These are phyloP conservation scores for Escovopsis weberi DNA, from an alignment of 2,329 filamentous ascomycete species.

Conservation along the genomic window DNA sequence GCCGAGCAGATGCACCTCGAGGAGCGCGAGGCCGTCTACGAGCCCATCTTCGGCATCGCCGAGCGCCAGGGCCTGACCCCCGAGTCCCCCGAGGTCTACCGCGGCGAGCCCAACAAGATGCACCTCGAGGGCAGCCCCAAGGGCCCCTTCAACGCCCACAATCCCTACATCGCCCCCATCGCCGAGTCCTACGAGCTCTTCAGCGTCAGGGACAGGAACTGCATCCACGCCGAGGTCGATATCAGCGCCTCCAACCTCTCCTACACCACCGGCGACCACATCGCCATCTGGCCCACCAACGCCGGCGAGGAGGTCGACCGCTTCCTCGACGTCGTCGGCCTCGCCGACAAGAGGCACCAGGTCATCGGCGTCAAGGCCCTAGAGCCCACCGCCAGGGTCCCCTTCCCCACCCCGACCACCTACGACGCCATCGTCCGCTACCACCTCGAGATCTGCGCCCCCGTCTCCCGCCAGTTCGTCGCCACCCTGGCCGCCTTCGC, in stretches of 20 bases:
- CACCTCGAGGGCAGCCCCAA: slow-evolving; percentile 75
- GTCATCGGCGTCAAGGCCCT: slow-evolving; percentile 84
- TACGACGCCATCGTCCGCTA: slow-evolving; percentile 89
- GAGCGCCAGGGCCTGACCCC: slow-evolving; percentile 60
- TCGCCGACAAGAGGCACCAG: slow-evolving; percentile 60
- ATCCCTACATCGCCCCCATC: slow-evolving; percentile 92
- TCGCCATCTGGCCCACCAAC: slow-evolving; percentile 95
- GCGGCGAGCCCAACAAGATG: slow-evolving; percentile 92
- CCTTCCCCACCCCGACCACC: slow-evolving; percentile 92
- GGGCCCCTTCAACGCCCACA: slow-evolving; percentile 90
- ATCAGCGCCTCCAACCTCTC: slow-evolving; percentile 76
- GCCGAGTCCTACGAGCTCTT: slow-evolving; percentile 85
- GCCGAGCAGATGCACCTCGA: slow-evolving; percentile 73
- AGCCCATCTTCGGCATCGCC: slow-evolving; percentile 74
- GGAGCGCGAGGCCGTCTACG: slow-evolving; percentile 92
- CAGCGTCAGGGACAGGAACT: slow-evolving; percentile 79
- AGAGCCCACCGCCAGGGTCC: slow-evolving; percentile 91
- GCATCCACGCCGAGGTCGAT: slow-evolving; percentile 90
- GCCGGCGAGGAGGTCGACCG: slow-evolving; percentile 82
- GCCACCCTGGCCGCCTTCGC: slow-evolving; percentile 79
- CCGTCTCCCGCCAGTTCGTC: slow-evolving; percentile 91
- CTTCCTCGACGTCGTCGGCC: slow-evolving; percentile 65
- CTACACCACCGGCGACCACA: slow-evolving; percentile 95
- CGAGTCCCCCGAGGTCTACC: slow-evolving; percentile 71
- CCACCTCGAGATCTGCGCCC: slow-evolving; percentile 91